Percentiles rank a stretch among this genome's conserved stretches.
These are phyloP conservation scores for Kodamaea neixiangensis DNA, from an alignment of 805 yeast genomes.

Conservation along the genomic window DNA sequence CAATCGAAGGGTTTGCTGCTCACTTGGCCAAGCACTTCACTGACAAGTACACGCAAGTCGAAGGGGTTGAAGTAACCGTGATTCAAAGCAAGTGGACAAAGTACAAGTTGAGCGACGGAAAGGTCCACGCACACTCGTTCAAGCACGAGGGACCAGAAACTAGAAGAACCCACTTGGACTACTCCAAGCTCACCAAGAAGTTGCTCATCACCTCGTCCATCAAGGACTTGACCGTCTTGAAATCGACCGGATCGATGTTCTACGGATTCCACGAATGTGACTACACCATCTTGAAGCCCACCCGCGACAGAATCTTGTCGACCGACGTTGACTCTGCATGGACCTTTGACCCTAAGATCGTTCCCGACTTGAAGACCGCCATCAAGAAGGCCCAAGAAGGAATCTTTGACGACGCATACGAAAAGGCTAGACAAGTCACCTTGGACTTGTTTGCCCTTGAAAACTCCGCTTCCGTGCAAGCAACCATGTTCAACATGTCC, in stretches of 20 bases:
- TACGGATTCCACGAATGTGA: constrained; percentile 85
- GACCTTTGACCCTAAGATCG: constrained; percentile 57
- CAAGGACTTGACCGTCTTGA: constrained; percentile 79
- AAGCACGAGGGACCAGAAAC: constrained; percentile 82
- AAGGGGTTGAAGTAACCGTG: constrained; percentile 67
- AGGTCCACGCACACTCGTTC: constrained; percentile 81
- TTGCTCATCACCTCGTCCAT: constrained; percentile 66
- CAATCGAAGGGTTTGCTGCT: constrained; percentile 87
- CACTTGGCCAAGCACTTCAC: constrained; percentile 81
- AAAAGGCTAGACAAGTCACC: constrained; percentile 66
- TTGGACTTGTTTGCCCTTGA: constrained; percentile 79
- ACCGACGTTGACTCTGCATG: constrained; percentile 80
- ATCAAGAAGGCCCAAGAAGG: constrained; percentile 56
- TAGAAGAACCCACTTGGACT: constrained; percentile 58
- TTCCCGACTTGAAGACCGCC: constrained; percentile 53
- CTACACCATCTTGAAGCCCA: constrained; percentile 83
- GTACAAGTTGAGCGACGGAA: constrained; percentile 64
- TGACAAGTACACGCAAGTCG: constrained; percentile 72
- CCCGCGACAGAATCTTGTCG: constrained; percentile 81
- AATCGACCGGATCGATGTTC: constrained; percentile 92
- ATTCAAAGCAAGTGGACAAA: constrained; percentile 81
- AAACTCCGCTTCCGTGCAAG: constrained; percentile 93
- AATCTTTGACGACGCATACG: constrained; percentile 64
- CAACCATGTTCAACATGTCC: constrained; percentile 94
- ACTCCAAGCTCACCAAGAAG: constrained; percentile 50